Evolutionary conservation across 2,329 filamentous ascomycete species (phyloP).

Genomic region (Monosporascus sp.): DNA sequence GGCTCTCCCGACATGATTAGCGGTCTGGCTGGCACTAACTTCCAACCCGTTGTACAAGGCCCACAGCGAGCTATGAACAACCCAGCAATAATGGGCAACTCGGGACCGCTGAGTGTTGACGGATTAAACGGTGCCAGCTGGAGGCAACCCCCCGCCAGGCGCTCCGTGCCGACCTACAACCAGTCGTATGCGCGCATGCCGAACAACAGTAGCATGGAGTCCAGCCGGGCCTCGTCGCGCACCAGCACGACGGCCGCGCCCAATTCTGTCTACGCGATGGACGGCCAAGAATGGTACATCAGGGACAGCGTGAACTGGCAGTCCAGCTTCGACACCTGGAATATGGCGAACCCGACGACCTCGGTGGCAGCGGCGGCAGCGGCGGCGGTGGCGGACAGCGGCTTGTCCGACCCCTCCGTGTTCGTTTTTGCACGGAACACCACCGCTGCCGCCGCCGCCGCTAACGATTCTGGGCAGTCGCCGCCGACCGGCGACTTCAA

Average conservation of each 20-base stretch:
- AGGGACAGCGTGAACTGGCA: conserved; percentile 55
- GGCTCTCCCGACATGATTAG: conserved; percentile 25
- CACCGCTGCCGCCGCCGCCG: conserved; percentile 3
- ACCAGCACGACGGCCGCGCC: conserved; percentile 16
- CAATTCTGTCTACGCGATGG: conserved; percentile 35
- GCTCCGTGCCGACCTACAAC: conserved; percentile 23
- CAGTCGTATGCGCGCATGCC: conserved; percentile 21
- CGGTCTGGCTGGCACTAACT: conserved; percentile 16
- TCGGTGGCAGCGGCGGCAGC: conserved; percentile 10
- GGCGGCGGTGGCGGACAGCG: conserved; percentile 14
- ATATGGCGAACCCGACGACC: conserved; percentile 23
- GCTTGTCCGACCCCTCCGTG: conserved; percentile 26
- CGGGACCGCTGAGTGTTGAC: conserved; percentile 14
- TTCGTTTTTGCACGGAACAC: conserved; percentile 24
- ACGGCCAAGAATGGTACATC: conserved; percentile 53
- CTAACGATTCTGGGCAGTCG: conserved; percentile 10
- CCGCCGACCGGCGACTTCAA: conserved; percentile 18
- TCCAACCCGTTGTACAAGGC: conserved; percentile 17
- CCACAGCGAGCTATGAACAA: conserved; percentile 11
- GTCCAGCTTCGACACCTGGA: conserved; percentile 53
- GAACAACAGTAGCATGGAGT: conserved; percentile 5
- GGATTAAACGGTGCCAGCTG: conserved; percentile 16
- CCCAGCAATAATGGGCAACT: conserved; percentile 15
- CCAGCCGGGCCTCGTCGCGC: conserved; percentile 10
- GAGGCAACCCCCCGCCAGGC: conserved; percentile 18